Evolutionary conservation across 139 green algal species (phyloP).

Genomic region (Asterochloris sp.): DNA sequence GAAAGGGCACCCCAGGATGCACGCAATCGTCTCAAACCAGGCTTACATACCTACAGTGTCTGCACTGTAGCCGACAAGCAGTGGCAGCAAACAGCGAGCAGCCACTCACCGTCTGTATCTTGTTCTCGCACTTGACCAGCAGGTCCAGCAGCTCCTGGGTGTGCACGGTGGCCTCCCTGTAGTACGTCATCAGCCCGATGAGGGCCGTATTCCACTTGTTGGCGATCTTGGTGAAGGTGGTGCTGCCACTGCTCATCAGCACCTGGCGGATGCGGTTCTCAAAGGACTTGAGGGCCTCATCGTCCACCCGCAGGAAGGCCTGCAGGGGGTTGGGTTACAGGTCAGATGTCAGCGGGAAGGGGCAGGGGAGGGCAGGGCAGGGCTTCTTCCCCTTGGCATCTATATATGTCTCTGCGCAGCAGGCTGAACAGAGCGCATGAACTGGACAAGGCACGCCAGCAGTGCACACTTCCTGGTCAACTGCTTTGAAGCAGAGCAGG

Average conservation of each 20-base stretch:
- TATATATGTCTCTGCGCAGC: background rate
- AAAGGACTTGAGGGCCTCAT: slow-evolving; percentile 96
- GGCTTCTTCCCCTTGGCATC: background rate
- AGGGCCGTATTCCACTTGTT: slow-evolving; percentile 99
- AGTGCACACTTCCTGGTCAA: background rate
- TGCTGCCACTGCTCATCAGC: slow-evolving; percentile 95
- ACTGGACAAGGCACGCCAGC: background rate
- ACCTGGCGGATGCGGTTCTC: slow-evolving; percentile 92
- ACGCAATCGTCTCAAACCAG: no score
- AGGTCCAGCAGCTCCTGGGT: slow-evolving; percentile 99
- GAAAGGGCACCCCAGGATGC: no score
- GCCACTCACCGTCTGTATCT: slow-evolving; percentile 92
- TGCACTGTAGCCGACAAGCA: no score
- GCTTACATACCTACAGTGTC: no score
- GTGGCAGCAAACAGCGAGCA: slow-evolving; percentile 38
- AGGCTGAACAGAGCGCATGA: background rate
- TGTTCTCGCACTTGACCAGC: slow-evolving; percentile 99
- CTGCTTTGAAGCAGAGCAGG: background rate
- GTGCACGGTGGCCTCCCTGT: slow-evolving; percentile 90
- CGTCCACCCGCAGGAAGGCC: slow-evolving; percentile 96
- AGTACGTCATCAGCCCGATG: slow-evolving; percentile 99
- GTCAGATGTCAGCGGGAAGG: background rate
- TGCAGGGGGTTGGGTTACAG: slow-evolving; percentile 18
- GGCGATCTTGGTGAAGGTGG: slow-evolving; percentile 99
- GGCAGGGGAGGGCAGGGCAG: background rate